phyloP scores from a whole-genome alignment of 208 protist species.

The Trypanosoma scelopori region DNA sequence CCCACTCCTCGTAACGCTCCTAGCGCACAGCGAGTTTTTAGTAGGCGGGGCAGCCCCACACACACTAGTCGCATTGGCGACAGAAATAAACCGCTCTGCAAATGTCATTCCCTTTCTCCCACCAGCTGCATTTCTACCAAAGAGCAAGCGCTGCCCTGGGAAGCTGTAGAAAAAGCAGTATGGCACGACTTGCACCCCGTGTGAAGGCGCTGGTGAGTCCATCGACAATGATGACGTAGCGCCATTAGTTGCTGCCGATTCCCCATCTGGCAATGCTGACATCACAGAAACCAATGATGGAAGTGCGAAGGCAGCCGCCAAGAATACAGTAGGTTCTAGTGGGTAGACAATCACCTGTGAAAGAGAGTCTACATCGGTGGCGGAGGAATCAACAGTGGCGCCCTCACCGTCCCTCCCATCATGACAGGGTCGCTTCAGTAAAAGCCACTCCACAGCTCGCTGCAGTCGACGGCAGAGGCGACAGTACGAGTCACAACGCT shows the following conservation, averaged over 20 bases:
- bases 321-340: slow-evolving; percentile 49
- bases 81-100: slow-evolving; percentile 19
- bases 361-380: slow-evolving; percentile 30
- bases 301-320: slow-evolving; percentile 51
- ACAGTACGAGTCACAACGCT: slow-evolving; percentile 24
- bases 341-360: slow-evolving; percentile 29
- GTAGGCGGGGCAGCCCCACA: slow-evolving; percentile 20
- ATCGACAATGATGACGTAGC: neutral
- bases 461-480: slow-evolving; percentile 21
- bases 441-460: slow-evolving; percentile 24
- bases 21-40: slow-evolving; percentile 9
- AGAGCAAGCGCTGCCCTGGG: slow-evolving; percentile 11
- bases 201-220: neutral
- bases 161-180: slow-evolving; percentile 33
- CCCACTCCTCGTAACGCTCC: slow-evolving; percentile 19
- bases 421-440: slow-evolving; percentile 1
- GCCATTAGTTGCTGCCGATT: neutral
- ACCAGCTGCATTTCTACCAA: neutral
- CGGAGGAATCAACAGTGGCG: neutral
- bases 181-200: slow-evolving; percentile 3
- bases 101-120: slow-evolving; percentile 11
- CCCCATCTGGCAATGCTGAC: slow-evolving; percentile 9
- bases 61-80: slow-evolving; percentile 23
- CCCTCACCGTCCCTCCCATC: neutral
- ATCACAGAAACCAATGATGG: slow-evolving; percentile 32